A percentile compares a stretch with the other conserved stretches of the same genome.
Evolutionary conservation across 2,329 filamentous ascomycete species (phyloP).

Genomic region (Sclerotinia spermophila): DNA sequence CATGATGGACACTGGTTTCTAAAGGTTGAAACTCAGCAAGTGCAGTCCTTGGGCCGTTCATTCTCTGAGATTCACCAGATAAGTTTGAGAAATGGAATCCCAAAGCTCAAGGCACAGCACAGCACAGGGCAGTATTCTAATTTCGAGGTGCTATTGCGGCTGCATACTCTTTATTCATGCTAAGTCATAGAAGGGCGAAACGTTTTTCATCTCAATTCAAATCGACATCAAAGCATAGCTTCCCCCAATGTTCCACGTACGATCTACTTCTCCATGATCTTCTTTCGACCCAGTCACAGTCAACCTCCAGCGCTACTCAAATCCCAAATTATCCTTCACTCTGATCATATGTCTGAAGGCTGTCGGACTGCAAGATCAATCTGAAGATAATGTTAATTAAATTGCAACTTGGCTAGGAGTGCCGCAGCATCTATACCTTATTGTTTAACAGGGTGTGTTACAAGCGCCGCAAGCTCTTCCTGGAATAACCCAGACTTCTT

Average conservation of each 20-base stretch:
- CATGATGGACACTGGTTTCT: background rate
- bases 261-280: background rate
- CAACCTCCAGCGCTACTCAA: background rate
- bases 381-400: background rate
- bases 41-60: background rate
- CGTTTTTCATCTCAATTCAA: background rate
- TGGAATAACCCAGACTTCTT: slow-evolving; percentile 55
- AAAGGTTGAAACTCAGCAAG: no score
- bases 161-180: background rate
- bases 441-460: slow-evolving; percentile 1
- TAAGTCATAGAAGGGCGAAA: background rate
- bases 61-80: background rate
- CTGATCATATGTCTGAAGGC: background rate
- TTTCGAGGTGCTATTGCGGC: background rate
- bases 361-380: background rate
- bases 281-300: background rate
- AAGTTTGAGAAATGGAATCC: background rate
- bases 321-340: background rate
- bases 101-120: background rate
- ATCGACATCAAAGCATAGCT: background rate
- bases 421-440: background rate
- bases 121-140: background rate
- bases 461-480: slow-evolving; percentile 43
- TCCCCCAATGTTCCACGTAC: no score
- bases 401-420: background rate